These are phyloP conservation scores for Echria macrotheca DNA, from an alignment of 495 filamentous ascomycete genomes.

Conservation along the genomic window DNA sequence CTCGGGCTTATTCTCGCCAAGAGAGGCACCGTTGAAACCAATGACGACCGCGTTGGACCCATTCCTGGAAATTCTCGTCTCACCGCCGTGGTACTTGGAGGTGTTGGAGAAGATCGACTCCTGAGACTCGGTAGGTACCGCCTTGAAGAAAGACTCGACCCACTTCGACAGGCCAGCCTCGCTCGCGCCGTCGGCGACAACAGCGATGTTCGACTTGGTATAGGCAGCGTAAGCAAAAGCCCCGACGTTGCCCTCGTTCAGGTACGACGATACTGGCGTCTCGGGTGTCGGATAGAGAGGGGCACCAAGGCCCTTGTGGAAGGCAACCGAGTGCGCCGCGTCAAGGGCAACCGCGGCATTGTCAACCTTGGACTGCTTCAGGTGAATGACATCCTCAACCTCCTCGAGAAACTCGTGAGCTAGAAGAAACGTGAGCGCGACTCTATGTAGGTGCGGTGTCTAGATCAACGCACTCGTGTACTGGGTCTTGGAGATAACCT, in stretches of 20 bases:
- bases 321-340: conserved; percentile 81
- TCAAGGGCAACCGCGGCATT: conserved; percentile 71
- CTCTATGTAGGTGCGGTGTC: neutral
- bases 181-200: conserved; percentile 82
- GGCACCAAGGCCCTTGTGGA: conserved; percentile 86
- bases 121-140: conserved; percentile 37
- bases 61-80: conserved; percentile 79
- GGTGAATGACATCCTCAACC: conserved; percentile 63
- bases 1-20: conserved; percentile 79
- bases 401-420: conserved; percentile 87
- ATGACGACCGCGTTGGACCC: conserved; percentile 73
- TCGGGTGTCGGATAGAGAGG: conserved; percentile 64
- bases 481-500: conserved; percentile 82
- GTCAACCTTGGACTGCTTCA: conserved; percentile 64
- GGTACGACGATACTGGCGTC: conserved; percentile 68
- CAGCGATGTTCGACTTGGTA: conserved; percentile 79
- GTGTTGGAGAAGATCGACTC: conserved; percentile 35
- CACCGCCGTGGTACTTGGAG: conserved; percentile 87
- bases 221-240: conserved; percentile 72
- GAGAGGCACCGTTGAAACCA: conserved; percentile 84
- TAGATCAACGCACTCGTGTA: conserved; percentile 61
- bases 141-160: conserved; percentile 83
- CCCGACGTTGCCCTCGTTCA: conserved; percentile 63
- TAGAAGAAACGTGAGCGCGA: conserved; percentile 34
- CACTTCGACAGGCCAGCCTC: conserved; percentile 77